Evolutionary conservation across 176 grass and related monocot species (phyloP).

Genomic region (Panicum miliaceum): DNA sequence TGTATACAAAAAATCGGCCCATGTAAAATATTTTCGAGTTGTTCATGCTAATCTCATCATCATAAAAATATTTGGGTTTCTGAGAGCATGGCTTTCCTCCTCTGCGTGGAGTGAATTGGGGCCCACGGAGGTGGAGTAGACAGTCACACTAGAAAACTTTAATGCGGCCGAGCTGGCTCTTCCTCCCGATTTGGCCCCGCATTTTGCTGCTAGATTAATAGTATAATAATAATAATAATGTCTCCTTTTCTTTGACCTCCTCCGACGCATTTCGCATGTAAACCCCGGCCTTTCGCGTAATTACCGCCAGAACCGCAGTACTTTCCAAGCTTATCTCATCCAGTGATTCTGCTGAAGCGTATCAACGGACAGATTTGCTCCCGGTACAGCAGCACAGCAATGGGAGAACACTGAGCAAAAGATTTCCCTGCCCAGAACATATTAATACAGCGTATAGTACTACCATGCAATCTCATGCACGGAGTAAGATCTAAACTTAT

Average conservation of each 20-base stretch:
- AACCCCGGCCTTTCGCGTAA: slow-evolving; percentile 14
- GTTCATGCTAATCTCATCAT: not conserved
- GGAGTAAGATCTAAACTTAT: not conserved
- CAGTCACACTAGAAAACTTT: slow-evolving; percentile 10
- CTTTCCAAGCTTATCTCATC: not conserved
- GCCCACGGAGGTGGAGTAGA: slow-evolving; percentile 18
- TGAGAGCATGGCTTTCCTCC: not conserved
- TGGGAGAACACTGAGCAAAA: slow-evolving; percentile 14
- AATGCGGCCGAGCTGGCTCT: slow-evolving; percentile 36
- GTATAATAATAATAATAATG: not conserved
- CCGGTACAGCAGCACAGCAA: slow-evolving; percentile 31
- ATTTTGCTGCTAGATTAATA: slow-evolving; percentile 24
- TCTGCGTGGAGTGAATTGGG: not conserved
- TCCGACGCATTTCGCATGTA: not conserved
- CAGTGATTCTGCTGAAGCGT: slow-evolving; percentile 8
- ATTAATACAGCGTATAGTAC: not conserved
- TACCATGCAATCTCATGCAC: not conserved
- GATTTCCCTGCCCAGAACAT: slow-evolving; percentile 19
- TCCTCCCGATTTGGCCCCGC: slow-evolving; percentile 2
- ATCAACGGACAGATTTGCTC: slow-evolving; percentile 42
- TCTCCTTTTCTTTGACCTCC: slow-evolving; percentile 6
- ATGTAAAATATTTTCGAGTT: not conserved
- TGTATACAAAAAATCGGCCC: not conserved
- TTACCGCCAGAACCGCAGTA: not conserved
- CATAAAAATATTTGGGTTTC: not conserved